These are phyloP conservation scores for Candida orba DNA, from an alignment of 805 yeast species.

Conservation along the genomic window DNA sequence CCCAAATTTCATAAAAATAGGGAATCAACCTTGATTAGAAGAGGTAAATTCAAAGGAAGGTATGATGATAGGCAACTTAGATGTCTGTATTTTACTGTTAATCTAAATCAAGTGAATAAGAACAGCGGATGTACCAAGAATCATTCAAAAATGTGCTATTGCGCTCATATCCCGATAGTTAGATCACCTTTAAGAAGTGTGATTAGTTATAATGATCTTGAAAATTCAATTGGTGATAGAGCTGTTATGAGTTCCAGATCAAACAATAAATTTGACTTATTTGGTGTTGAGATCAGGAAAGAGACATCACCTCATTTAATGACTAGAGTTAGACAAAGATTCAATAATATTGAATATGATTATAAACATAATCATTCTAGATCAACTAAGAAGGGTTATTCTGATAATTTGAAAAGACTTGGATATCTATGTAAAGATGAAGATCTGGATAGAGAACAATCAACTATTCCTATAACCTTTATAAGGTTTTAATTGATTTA, in stretches of 20 bases:
- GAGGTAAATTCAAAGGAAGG: constrained; percentile 25
- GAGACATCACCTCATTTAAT: constrained; percentile 1
- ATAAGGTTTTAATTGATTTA: too few species aligned
- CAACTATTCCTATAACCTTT: too few species aligned
- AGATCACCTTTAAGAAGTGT: constrained; percentile 11
- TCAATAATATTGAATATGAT: constrained; percentile 1
- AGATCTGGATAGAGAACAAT: too few species aligned
- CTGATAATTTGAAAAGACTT: background rate
- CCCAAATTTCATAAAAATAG: constrained; percentile 5
- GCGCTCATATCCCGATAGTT: constrained; percentile 10
- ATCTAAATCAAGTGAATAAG: background rate
- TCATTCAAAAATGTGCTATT: constrained; percentile 8
- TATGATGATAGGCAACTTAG: constrained; percentile 22
- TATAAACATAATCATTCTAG: background rate
- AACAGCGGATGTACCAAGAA: constrained; percentile 1
- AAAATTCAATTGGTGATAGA: background rate
- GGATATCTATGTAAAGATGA: background rate
- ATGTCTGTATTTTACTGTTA: constrained; percentile 13
- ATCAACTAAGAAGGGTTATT: background rate
- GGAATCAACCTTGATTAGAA: constrained; percentile 11
- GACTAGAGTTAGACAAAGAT: constrained; percentile 4
- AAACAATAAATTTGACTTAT: background rate
- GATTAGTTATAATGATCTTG: background rate
- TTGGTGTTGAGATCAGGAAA: background rate
- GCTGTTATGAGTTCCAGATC: background rate